Base-by-base conservation (phyloP, 768 basidiomycete species). In the Suillus subluteus region DNA sequence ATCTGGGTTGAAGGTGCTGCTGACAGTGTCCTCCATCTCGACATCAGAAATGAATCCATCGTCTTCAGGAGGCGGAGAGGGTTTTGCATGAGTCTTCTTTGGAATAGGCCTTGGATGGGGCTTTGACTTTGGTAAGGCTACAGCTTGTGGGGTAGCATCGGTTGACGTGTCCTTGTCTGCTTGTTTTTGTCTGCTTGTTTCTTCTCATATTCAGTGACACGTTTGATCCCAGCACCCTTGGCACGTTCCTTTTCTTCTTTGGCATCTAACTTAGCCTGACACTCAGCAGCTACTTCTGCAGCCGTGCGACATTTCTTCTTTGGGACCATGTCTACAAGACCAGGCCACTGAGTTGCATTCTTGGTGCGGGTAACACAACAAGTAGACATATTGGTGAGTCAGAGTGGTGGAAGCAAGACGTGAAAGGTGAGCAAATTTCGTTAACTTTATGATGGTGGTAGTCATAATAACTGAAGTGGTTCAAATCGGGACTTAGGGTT, bases 201-300 rank as follows among this genome's bases (percentile, higher is more conserved):
- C 46, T 48, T 48, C 46, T 48, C 46, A 16, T 48, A 48, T 48
- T 48, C 46, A 3, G 62, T 62, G 9, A 69, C 46, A 9, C 35
- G 23, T 1, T 54, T 48, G 41, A 56, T 16, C 12, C 66, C 26
- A 6, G 64, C 62, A 9, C 52, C 32, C 6, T 44, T 40, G 6
- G 54, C 59, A 37, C 26, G 38, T 15, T 35, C 52, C 52, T 69
- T 44, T n/a, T 56, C 62, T n/a, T 44, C 63, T 37, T 62, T 50
- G 6, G 62, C 63, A 18, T 63, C 63, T 40, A 54, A 63, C 43
- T 66, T 56, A n/a, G 11, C 30, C 41, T 67, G 52, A 59, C 66
- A 44, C 13, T 69, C 63, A 35, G 37, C 66, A 43, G 66, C 65
- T 41, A 66, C 64, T 54, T 69, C 46, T 21, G 58, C 66, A 54